Percentiles rank a stretch among this genome's conserved stretches.
phyloP scores from a whole-genome alignment of 2,329 filamentous ascomycete genomes.

The Blumeriella jaapii region DNA sequence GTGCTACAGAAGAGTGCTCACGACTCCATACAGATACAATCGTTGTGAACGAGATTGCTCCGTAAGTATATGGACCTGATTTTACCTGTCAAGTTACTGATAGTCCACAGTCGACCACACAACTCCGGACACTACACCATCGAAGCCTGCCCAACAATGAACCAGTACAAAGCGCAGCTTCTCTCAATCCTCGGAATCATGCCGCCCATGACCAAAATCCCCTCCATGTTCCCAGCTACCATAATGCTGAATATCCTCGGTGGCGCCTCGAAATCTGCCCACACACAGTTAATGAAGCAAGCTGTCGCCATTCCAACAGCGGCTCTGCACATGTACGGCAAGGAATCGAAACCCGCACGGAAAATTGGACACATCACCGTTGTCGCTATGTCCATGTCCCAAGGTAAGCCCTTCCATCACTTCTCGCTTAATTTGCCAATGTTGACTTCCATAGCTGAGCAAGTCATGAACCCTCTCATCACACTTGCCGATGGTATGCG shows the following conservation, averaged over 20 bases:
- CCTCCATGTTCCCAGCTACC: slow-evolving; percentile 29
- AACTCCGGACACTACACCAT: slow-evolving; percentile 96
- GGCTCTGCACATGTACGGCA: slow-evolving; percentile 81
- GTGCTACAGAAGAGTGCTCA: no score
- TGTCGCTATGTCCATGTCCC: slow-evolving; percentile 53
- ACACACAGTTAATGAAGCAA: slow-evolving; percentile 40
- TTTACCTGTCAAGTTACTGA: neutral
- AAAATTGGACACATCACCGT: slow-evolving; percentile 60
- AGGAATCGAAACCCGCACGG: slow-evolving; percentile 72
- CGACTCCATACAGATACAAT: slow-evolving; percentile 49
- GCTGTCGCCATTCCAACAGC: slow-evolving; percentile 48
- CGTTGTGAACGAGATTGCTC: slow-evolving; percentile 50
- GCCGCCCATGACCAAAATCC: slow-evolving; percentile 27
- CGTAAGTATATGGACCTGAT: slow-evolving; percentile 2
- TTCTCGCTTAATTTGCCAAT: neutral
- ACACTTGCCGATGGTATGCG: slow-evolving; percentile 48
- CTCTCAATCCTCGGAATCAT: slow-evolving; percentile 61
- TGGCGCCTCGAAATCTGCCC: slow-evolving; percentile 52
- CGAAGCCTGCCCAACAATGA: slow-evolving; percentile 74
- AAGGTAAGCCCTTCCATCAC: slow-evolving; percentile 23
- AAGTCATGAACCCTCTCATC: slow-evolving; percentile 58
- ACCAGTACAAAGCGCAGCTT: slow-evolving; percentile 78
- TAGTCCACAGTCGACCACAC: slow-evolving; percentile 39
- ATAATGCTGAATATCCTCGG: slow-evolving; percentile 80
- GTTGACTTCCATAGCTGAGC: slow-evolving; percentile 37